Conservation (phyloP, 2,329 filamentous ascomycete species). For the Colletotrichum theobromicola region DNA sequence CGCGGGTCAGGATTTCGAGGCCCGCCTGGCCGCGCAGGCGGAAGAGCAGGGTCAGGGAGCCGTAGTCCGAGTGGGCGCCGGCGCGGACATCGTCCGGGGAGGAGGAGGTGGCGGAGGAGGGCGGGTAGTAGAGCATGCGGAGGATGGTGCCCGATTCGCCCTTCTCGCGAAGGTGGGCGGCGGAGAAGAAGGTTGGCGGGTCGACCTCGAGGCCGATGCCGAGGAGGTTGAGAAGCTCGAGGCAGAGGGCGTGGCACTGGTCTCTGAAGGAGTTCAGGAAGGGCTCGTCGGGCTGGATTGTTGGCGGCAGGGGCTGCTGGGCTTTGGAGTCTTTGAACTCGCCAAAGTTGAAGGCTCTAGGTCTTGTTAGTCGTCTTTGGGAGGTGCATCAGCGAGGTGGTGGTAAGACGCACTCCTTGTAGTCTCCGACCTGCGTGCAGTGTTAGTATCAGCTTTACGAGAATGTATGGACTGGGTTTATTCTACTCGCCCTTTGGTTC, state of each 20-base stretch:
- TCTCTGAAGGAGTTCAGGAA: constrained; percentile 71
- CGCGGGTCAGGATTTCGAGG: constrained; percentile 76
- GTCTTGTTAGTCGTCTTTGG: background rate
- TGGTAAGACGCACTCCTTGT: constrained; percentile 73
- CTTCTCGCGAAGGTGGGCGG: constrained; percentile 50
- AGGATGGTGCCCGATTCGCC: constrained; percentile 64
- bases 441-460: background rate
- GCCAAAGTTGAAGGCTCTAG: constrained; percentile 89
- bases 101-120: constrained; percentile 44
- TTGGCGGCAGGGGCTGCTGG: constrained; percentile 76
- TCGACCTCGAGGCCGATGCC: constrained; percentile 73
- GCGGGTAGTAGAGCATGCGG: constrained; percentile 77
- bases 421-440: constrained; percentile 72
- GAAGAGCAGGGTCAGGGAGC: constrained; percentile 77
- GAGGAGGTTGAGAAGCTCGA: constrained; percentile 76
- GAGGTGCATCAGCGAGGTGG: background rate
- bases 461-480: background rate
- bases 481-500: constrained; percentile 69
- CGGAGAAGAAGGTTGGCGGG: constrained; percentile 59
- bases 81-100: constrained; percentile 74
- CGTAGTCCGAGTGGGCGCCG: constrained; percentile 91
- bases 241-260: constrained; percentile 75
- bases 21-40: constrained; percentile 85
- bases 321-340: constrained; percentile 73
- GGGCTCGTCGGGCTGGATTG: constrained; percentile 63